Percentiles rank a stretch among this genome's conserved stretches.
phyloP scores from a whole-genome alignment of 331 rosid species.

The Pyrus hybrid region DNA sequence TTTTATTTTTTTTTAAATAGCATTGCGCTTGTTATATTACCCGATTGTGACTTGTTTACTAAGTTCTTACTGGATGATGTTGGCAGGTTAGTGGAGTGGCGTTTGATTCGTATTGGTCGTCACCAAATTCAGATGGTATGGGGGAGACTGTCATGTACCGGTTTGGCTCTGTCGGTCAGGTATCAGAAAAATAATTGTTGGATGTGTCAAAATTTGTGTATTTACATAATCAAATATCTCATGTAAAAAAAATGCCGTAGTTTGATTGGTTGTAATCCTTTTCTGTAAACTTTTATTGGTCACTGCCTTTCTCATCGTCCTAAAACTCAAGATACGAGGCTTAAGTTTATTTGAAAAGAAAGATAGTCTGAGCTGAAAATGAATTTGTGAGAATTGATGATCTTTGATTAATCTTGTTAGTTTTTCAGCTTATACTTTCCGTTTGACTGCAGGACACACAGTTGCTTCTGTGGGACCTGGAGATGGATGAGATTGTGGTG shows the following conservation, averaged over 20 bases:
- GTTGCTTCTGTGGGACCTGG: conserved; percentile 92
- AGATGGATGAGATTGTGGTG: conserved; percentile 91
- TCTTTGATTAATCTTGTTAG: not conserved
- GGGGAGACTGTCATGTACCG: conserved; percentile 74
- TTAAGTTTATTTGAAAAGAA: not conserved
- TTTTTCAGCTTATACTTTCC: not conserved
- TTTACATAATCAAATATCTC: not conserved
- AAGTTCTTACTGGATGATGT: conserved; percentile 3
- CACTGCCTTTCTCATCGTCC: no score
- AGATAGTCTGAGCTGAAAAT: not conserved
- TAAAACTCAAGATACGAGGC: not conserved
- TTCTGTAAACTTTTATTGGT: not conserved
- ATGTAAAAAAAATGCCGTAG: not conserved
- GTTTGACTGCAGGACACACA: conserved; percentile 69
- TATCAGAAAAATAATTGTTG: conserved; percentile 20
- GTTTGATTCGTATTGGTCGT: conserved; percentile 90
- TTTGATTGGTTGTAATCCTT: not conserved
- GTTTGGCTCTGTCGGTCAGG: conserved; percentile 99
- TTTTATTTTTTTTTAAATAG: conserved; percentile 13
- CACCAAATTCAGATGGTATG: conserved; percentile 73
- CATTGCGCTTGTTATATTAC: not conserved
- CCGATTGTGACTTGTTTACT: not conserved
- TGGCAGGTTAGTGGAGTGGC: conserved; percentile 95
- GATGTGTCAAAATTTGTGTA: not conserved
- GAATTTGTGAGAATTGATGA: not conserved